phyloP scores from a whole-genome alignment of 495 filamentous ascomycete genomes.

The Penicillium salamii region DNA sequence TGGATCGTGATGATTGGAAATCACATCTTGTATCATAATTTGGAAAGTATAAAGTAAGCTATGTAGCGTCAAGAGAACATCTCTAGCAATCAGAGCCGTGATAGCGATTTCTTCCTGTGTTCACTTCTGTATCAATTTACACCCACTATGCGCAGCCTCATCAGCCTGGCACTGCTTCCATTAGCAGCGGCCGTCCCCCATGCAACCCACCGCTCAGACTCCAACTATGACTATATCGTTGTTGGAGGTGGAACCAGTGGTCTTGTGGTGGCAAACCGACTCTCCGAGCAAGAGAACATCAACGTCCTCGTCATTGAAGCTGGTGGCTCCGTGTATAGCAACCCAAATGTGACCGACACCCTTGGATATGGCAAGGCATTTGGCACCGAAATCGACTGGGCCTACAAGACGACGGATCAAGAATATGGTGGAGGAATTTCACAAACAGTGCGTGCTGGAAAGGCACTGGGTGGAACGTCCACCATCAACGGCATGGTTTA shows the following conservation, averaged over 20 bases:
- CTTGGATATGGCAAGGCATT: conserved; percentile 39
- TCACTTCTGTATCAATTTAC: not conserved
- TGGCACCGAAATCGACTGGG: conserved; percentile 50
- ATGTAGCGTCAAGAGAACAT: not conserved
- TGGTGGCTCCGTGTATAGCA: conserved; percentile 46
- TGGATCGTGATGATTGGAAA: not conserved
- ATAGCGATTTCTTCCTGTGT: not conserved
- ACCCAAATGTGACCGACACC: conserved; percentile 47
- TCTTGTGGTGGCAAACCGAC: conserved; percentile 51
- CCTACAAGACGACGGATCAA: conserved; percentile 47
- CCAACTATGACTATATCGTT: conserved; percentile 45
- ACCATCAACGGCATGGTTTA: conserved; percentile 47
- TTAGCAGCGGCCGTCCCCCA: conserved; percentile 12
- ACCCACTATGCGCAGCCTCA: conserved; percentile 14
- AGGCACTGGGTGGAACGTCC: conserved; percentile 52
- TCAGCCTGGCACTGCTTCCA: conserved; percentile 13
- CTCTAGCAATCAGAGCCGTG: no score
- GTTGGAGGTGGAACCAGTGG: conserved; percentile 54
- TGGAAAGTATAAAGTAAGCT: not conserved
- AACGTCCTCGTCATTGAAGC: conserved; percentile 55
- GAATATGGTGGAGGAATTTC: conserved; percentile 29
- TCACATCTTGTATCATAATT: not conserved
- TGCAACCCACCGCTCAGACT: not conserved
- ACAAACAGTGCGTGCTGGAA: conserved; percentile 44
- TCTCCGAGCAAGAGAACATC: conserved; percentile 45